Percentiles rank a stretch among this genome's conserved stretches.
These are phyloP conservation scores for Nannizzia gypsea DNA, from an alignment of 2,329 filamentous ascomycete species.

Conservation along the genomic window DNA sequence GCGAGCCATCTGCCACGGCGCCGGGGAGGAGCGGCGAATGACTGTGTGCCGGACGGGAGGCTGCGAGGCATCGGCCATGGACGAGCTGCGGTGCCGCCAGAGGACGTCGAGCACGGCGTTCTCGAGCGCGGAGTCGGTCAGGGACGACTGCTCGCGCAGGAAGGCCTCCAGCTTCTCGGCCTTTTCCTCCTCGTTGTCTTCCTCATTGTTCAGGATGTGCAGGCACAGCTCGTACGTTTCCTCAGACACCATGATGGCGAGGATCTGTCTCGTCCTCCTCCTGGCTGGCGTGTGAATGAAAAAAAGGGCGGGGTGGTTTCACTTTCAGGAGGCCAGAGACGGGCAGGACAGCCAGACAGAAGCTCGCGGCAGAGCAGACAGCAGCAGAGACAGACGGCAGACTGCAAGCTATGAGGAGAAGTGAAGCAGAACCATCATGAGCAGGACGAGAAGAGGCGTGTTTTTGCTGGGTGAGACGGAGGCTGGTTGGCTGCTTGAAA, in stretches of 20 bases:
- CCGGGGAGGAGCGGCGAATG: slow-evolving; percentile 80
- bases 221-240: slow-evolving; percentile 84
- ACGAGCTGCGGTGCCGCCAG: slow-evolving; percentile 48
- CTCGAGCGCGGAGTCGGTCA: slow-evolving; percentile 68
- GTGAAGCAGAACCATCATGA: no score
- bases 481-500: neutral
- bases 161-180: slow-evolving; percentile 83
- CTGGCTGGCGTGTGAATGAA: neutral
- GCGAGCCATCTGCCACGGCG: slow-evolving; percentile 73
- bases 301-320: neutral
- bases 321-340: no score
- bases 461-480: no score
- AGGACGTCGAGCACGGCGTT: slow-evolving; percentile 83
- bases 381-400: no score
- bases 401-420: no score
- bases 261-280: neutral
- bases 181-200: slow-evolving; percentile 87
- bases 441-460: no score
- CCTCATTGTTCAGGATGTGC: slow-evolving; percentile 69
- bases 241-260: slow-evolving; percentile 70
- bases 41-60: slow-evolving; percentile 80
- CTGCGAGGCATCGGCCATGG: slow-evolving; percentile 54
- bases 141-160: slow-evolving; percentile 62
- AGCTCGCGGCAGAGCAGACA: no score
- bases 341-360: no score